Base-by-base conservation (phyloP, 495 filamentous ascomycete species). In the Xylaria longipes region DNA sequence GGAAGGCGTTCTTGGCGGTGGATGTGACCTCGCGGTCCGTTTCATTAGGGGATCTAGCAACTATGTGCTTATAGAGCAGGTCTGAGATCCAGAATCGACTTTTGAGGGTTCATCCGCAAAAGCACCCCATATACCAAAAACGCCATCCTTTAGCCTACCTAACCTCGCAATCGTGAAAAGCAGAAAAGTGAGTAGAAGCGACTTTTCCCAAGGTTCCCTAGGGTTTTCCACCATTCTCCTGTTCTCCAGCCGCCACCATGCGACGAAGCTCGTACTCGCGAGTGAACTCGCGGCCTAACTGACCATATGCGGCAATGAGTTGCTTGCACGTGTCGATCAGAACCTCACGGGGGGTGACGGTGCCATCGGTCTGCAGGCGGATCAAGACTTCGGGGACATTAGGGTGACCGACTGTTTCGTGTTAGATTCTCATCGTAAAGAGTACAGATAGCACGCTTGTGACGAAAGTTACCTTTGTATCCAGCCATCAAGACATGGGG, bases 211-310 rank as follows among this genome's bases (percentile, higher is more conserved):
- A 39, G 27, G 43, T 60, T n/a, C 22, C 25, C 37, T 57, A 57
- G 22, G 56, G 37, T 17, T 73, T 76, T 15, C 69, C 48, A n/a
- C 64, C 70, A 58, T 81, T 81, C 29, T 78, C 78, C 70, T 85
- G 82, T 52, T 82, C 84, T 27, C 84, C 83, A 48, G 88, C 90
- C 20, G 89, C 89, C 31, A 92, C 92, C 86, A 95, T 97, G 85
- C 95, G 97, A 74, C 95, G 91, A 69, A 98, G 85, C 74, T 97
- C 95, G 78, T 90, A 97, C 82, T 99, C 97, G 79, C 97, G 97
- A 60, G 94, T 97, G 81, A 99, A 97, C 76, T 97, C 92, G 64
- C 93, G 90, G 45, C 90, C 91, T 29, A 98, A 80, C 63, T 89
- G 89, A 31, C 88, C 91, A 70, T 97, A 86, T 68, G 94, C 89